A percentile compares a stretch with the other conserved stretches of the same genome.
These are phyloP conservation scores for Exophiala mesophila DNA, from an alignment of 2,329 filamentous ascomycete species.

Conservation along the genomic window DNA sequence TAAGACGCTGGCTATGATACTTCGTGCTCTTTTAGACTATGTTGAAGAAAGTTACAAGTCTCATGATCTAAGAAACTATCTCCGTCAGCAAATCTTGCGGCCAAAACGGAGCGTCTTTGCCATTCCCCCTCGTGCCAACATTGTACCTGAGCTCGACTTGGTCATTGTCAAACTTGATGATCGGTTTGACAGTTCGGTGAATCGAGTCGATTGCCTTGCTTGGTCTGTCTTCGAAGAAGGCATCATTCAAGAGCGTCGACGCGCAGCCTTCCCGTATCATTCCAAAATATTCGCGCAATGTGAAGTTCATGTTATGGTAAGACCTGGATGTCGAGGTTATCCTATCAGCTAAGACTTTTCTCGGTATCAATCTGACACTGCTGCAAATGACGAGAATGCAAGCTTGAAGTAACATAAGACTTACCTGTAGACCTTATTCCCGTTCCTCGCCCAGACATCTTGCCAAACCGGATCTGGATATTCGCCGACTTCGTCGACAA, in stretches of 20 bases:
- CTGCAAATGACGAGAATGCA: no score
- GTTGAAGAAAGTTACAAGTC: no score
- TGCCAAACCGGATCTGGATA: slow-evolving; percentile 46
- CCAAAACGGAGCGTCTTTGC: slow-evolving; percentile 46
- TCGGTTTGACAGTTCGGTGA: slow-evolving; percentile 41
- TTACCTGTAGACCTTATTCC: slow-evolving; percentile 46
- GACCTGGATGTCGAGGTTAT: no score
- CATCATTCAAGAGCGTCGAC: no score
- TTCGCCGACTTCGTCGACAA: slow-evolving; percentile 35
- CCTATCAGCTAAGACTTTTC: no score
- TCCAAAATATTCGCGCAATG: slow-evolving; percentile 38
- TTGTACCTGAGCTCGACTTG: slow-evolving; percentile 42
- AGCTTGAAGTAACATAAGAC: no score
- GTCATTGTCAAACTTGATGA: slow-evolving; percentile 37
- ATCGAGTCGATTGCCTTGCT: slow-evolving; percentile 36
- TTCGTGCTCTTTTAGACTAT: no score
- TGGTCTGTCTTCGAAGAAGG: no score
- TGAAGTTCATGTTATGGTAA: slow-evolving; percentile 45
- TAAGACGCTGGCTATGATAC: no score
- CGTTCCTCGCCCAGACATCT: slow-evolving; percentile 44
- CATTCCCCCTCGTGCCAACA: slow-evolving; percentile 49
- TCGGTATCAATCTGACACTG: no score
- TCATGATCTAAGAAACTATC: slow-evolving; percentile 17
- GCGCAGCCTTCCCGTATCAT: slow-evolving; percentile 38
- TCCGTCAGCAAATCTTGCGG: slow-evolving; percentile 35